Base-by-base conservation (phyloP, 805 yeast genomes). In the Saccharomycopsis guyanensis region DNA sequence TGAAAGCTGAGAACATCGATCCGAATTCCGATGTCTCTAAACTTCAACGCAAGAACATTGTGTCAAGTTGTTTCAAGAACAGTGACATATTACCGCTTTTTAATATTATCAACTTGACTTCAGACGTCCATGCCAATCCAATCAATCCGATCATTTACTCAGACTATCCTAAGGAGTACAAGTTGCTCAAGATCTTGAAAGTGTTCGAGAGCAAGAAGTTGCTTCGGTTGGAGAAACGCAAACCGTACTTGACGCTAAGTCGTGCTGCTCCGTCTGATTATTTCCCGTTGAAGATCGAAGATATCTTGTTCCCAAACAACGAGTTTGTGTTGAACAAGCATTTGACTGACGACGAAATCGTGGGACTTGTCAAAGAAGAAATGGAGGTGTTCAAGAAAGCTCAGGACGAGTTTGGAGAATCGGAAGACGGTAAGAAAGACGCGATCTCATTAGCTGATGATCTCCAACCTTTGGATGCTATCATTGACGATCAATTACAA, bases 221-320 rank as follows among this genome's bases (percentile, higher is more conserved):
- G 29, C 37, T 60, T 18, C 24, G 10, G 8, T 40, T 50, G 24
- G 44, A 36, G 15, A 50, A 43, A 23, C 19, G 42, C n/a, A 42
- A 50, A 29, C 46, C 46, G 36, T 47, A 42, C 25, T 31, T 48
- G 12, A 23, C 42, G 5, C 23, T 39, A n/a, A 44, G 42, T 12
- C 10, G 19, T 18, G 27, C 25, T 3, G 18, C 19, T 6, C 40
- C 37, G 7, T 38, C 46, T 6, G 52, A 49, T 24, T 41, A 13
- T 38, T 20, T 41, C 2, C 46, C 42, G 2, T 51, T 50, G 41
- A 44, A 57, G 12, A 37, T 66, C 12, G 64, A 65, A 37, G 55
- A 60, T 16, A 45, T 66, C 15, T 38, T 68, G 24, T 66, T 66
- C 46, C 72, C 72, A 1, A 43, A 47, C 2, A 68, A 66, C 45